These are phyloP conservation scores for Trifolium fragiferum DNA, from an alignment of 306 rosid species.

Conservation along the genomic window DNA sequence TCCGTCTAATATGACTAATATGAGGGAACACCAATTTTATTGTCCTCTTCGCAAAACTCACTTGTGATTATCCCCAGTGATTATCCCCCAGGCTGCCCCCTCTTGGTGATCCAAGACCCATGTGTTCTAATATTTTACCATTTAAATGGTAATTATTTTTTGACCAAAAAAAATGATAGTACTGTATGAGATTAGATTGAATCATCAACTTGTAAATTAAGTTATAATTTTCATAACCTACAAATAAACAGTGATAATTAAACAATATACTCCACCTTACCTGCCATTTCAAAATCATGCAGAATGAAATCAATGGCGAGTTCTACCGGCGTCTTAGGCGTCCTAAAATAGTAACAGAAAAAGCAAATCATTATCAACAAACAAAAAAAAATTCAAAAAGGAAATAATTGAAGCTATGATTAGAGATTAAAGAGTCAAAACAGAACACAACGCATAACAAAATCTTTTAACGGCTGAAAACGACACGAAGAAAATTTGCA, in stretches of 20 bases:
- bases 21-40: too few relatives aligned
- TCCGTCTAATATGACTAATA: too few relatives aligned
- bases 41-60: too few relatives aligned
- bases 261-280: conserved; percentile 47
- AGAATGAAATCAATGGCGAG: conserved; percentile 87
- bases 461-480: conserved; percentile 43
- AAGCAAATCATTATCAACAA: conserved; percentile 9
- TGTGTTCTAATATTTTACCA: too few relatives aligned
- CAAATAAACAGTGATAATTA: conserved; percentile 23
- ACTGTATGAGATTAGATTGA: too few relatives aligned
- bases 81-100: too few relatives aligned
- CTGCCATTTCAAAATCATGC: conserved; percentile 99
- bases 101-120: too few relatives aligned
- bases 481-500: conserved; percentile 30
- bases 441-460: conserved; percentile 21
- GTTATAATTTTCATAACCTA: neutral
- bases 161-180: too few relatives aligned
- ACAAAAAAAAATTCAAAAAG: neutral
- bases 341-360: conserved; percentile 44
- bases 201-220: too few relatives aligned
- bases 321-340: conserved; percentile 77
- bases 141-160: too few relatives aligned
- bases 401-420: conserved; percentile 42
- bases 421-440: conserved; percentile 6
- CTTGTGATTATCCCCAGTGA: too few relatives aligned